A percentile compares a stretch with the other conserved stretches of the same genome.
These are phyloP conservation scores for Parasitella parasitica DNA, from an alignment of 371 early-diverging fungal genomes.

Conservation along the genomic window DNA sequence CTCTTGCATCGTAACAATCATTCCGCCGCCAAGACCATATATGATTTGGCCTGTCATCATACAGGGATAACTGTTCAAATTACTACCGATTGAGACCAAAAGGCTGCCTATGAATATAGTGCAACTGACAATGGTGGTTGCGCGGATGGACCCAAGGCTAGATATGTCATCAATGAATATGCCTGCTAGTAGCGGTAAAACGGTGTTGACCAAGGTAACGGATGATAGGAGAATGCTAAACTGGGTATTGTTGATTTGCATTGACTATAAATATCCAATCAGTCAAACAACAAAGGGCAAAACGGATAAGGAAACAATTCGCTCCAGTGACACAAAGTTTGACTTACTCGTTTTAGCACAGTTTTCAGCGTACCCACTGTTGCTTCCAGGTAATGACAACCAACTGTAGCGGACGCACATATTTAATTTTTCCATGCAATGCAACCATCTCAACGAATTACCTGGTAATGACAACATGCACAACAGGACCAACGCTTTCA, in stretches of 20 bases:
- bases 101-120: constrained; percentile 37
- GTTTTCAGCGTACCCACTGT: constrained; percentile 47
- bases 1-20: constrained; percentile 50
- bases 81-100: constrained; percentile 33
- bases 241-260: constrained; percentile 67
- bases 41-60: constrained; percentile 49
- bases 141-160: constrained; percentile 39
- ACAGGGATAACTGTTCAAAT: constrained; percentile 31
- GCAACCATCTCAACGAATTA: not conserved
- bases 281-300: not conserved
- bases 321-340: not conserved
- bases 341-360: constrained; percentile 35
- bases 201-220: constrained; percentile 69
- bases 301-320: constrained; percentile 11
- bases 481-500: constrained; percentile 17
- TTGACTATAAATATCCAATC: constrained; percentile 15
- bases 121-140: constrained; percentile 33
- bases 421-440: not conserved
- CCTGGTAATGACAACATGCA: constrained; percentile 27
- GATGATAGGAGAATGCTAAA: constrained; percentile 71
- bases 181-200: constrained; percentile 68
- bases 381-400: constrained; percentile 45
- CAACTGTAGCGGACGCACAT: constrained; percentile 13
- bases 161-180: constrained; percentile 49
- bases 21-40: constrained; percentile 47